Evolutionary conservation across 2,329 filamentous ascomycete genomes (phyloP), one percentile per base, ranked within the genome.

Genomic region (Parastagonospora avenae): DNA sequence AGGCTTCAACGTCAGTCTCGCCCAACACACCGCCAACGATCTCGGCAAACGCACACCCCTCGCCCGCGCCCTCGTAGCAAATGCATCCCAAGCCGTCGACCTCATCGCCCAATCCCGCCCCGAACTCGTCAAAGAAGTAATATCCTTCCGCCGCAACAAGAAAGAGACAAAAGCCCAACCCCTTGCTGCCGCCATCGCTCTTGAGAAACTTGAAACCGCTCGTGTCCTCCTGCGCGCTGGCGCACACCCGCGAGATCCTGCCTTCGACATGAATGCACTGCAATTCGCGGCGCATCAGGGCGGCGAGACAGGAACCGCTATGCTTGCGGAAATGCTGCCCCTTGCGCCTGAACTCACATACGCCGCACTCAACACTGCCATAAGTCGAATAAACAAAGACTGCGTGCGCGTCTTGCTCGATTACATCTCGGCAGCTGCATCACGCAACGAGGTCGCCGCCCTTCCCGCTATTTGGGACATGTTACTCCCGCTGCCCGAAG

Each of bases 31-130:
- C 14, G 52, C 54, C 1, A 55, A 54, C 8, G 59, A 62, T 16
- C 15, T 41, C n/a, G 59, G 59, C 1, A 15, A 43, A 15, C 52
- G 59, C 6, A 60, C 59, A 4, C 46, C 57, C 4, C 51, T 60
- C 1, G 50, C 52, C 2, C 50, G 59, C 27, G 59, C 59, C 1
- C 52, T 62, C 3, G 48, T 55, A 2, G 54, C 59, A 35, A 56
- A 62, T 9, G 57, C 57, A 8, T 53, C 57, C 2, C 59, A 62
- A 47, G 59, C 44, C 8, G 51, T 62, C 16, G 59, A 62, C 32
- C 50, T 62, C 9, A 56, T 62, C 10, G 30, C 55, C 6, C 57
- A 60, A 31, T 45, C 42, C 45, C 56, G 50, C 27, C 50, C 52
- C 1, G 35, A 53, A 5, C 36, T 62, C 14, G 41, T 62, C 14